Evolutionary conservation across 352 stramenopile species (phyloP).

Genomic region (Pythium inflatum): DNA sequence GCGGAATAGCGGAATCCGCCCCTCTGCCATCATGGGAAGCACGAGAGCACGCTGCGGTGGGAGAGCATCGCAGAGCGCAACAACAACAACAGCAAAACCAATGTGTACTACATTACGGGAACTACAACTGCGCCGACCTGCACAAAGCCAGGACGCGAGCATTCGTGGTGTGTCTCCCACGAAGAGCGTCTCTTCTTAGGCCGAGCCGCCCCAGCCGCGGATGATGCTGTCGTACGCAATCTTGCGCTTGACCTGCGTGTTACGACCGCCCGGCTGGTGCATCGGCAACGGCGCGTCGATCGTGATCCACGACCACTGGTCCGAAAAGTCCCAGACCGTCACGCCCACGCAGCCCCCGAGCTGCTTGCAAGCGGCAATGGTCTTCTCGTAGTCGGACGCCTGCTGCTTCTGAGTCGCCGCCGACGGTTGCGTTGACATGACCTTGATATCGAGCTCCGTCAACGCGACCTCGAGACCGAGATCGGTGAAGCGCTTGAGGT

Average conservation of each 20-base stretch:
- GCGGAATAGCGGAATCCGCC: too few relatives aligned
- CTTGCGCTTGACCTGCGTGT: background rate
- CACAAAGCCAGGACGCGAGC: too few relatives aligned
- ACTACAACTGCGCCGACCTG: too few relatives aligned
- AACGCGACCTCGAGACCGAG: background rate
- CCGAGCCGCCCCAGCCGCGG: background rate
- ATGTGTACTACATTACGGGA: too few relatives aligned
- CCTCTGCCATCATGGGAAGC: too few relatives aligned
- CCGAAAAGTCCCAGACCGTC: conserved; percentile 4
- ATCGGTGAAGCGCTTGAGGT: conserved; percentile 4
- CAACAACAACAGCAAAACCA: too few relatives aligned
- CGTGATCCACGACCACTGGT: background rate
- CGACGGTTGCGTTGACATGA: background rate
- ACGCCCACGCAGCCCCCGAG: background rate
- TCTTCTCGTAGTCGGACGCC: conserved; percentile 2
- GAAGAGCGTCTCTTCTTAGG: too few relatives aligned
- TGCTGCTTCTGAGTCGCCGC: background rate
- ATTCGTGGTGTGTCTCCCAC: too few relatives aligned
- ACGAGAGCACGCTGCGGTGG: too few relatives aligned
- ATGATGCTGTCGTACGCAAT: background rate
- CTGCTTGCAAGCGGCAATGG: background rate
- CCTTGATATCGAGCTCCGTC: conserved; percentile 7
- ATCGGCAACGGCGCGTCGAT: conserved; percentile 1
- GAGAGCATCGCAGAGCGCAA: too few relatives aligned
- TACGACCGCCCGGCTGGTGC: background rate